Base-by-base conservation (phyloP, 345 rosid genomes). In the Citrus unshiu region DNA sequence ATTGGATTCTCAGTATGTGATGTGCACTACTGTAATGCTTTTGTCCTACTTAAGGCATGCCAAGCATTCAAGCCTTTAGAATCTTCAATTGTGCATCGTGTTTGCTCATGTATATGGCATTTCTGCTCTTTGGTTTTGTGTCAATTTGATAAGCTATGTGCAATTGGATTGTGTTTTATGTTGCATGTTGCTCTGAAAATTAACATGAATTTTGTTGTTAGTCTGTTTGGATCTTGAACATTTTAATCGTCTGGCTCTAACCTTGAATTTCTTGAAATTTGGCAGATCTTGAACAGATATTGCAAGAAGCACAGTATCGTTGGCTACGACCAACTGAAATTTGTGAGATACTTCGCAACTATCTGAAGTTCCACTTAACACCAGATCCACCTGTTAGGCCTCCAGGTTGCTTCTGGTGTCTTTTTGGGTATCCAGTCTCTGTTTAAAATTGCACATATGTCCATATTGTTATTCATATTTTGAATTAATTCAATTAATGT, bases 301-400 rank as follows among this genome's bases (percentile, higher is more conserved):
- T 84, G 80, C 77, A 73, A 39, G 91, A 88, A 78, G 87, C 91
- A 16, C 84, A 76, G 59, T 81, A 83, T 67, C 90, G 95, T 37
- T 91, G 95, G 95, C 91, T 89, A 77, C 89, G 93, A 19, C 90
- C 92, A 2, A 80, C 82, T 43, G 93, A 89, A 86, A 88, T 91
- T 70, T 82, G 86, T 76, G 86, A 89, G 83, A 87, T 91, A 68
- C 85, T 91, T 60, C 54, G 83, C 35, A 89, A 91, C 79, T 75
- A 87, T 76, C 78, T 79, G 65, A 71, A 72, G 77, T 86, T 89
- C 80, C 79, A 61, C 67, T 63, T 89, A 68, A 78, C 87, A 9
- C 79, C 85, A 37, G 82, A 84, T 34, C 86, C 93, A 51, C 93
- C 89, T 18, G 59, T 65, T 79, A 77, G 58, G 86, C 95, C 95